Conservation (phyloP, 225 moss, liverwort and hornwort species). For the Takakia lepidozioides region DNA sequence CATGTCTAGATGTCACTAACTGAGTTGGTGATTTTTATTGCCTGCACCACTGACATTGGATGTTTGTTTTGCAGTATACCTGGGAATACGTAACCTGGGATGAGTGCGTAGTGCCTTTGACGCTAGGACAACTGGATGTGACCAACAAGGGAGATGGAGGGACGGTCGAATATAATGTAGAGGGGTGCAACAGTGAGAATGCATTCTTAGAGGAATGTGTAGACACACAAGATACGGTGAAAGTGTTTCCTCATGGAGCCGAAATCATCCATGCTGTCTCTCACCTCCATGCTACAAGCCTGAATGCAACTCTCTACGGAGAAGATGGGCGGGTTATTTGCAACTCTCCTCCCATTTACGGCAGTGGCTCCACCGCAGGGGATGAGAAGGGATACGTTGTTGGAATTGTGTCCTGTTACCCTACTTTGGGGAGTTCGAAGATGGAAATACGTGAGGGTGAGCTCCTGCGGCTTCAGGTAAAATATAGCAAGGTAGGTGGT, state of each 20-base stretch:
- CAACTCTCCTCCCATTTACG: too few relatives aligned
- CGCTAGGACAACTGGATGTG: neutral
- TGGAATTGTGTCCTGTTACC: neutral
- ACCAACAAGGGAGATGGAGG: too few relatives aligned
- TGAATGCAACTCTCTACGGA: too few relatives aligned
- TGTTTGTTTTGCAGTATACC: too few relatives aligned
- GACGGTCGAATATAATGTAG: neutral
- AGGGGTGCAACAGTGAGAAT: neutral
- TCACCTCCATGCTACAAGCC: too few relatives aligned
- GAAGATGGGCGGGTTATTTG: too few relatives aligned
- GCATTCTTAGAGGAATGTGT: neutral
- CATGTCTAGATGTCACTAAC: too few relatives aligned
- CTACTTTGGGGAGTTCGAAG: too few relatives aligned
- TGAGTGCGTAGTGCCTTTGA: neutral
- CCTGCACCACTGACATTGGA: too few relatives aligned
- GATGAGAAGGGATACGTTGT: slow-evolving; percentile 1
- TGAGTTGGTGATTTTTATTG: too few relatives aligned
- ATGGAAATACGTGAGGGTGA: neutral
- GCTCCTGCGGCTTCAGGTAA: neutral
- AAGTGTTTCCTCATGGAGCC: neutral
- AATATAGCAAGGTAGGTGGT: neutral
- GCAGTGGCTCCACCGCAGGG: neutral
- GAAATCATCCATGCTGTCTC: neutral
- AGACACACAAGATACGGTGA: neutral
- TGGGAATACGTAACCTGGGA: neutral